A percentile compares a stretch with the other conserved stretches of the same genome.
Conservation (phyloP, 2,329 filamentous ascomycete species). For the Trichoderma pleuroti region DNA sequence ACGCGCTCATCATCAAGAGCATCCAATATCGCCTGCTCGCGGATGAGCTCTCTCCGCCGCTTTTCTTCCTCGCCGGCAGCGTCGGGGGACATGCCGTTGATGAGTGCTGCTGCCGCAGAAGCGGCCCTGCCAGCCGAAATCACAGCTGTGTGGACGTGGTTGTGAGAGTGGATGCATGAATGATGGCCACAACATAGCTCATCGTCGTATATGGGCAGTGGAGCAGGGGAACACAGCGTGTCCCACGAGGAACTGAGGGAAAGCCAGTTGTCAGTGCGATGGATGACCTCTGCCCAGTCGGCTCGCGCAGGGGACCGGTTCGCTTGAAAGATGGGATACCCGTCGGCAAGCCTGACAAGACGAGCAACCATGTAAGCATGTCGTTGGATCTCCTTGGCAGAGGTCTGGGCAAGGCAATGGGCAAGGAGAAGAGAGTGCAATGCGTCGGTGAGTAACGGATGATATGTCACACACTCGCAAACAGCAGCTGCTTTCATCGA, state of each 20-base stretch:
- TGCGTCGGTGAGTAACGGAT: constrained; percentile 74
- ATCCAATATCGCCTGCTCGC: constrained; percentile 64
- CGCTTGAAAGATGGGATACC: constrained; percentile 75
- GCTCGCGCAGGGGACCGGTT: constrained; percentile 67
- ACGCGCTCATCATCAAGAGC: constrained; percentile 65
- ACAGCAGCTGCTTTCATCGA: constrained; percentile 22
- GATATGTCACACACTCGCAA: constrained; percentile 58
- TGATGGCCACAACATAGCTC: background rate
- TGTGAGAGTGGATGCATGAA: background rate
- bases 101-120: constrained; percentile 29
- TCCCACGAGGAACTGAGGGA: constrained; percentile 66
- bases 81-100: background rate
- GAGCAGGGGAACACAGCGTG: constrained; percentile 60
- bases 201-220: constrained; percentile 41
- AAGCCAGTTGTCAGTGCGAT: constrained; percentile 66
- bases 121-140: constrained; percentile 21
- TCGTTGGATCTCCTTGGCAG: constrained; percentile 70
- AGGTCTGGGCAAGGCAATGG: constrained; percentile 76
- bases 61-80: constrained; percentile 38
- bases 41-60: constrained; percentile 56
- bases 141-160: constrained; percentile 21
- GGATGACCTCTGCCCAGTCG: constrained; percentile 76
- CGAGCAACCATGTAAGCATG: constrained; percentile 81
- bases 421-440: constrained; percentile 75
- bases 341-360: constrained; percentile 68